Conservation (phyloP, 345 rosid species). For the Euphorbia pulcherrima region DNA sequence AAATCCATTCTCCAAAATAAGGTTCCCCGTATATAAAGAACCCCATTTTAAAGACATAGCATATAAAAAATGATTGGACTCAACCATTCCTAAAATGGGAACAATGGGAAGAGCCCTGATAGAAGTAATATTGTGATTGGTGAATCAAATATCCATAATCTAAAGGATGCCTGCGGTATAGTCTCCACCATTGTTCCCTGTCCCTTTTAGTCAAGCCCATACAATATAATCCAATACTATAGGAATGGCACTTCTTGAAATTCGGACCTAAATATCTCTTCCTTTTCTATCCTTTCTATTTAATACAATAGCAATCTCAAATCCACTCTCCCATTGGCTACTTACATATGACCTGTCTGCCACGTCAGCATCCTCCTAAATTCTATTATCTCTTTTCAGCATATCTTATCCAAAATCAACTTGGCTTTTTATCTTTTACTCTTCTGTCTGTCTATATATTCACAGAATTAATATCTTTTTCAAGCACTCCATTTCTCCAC, state of each 20-base stretch:
- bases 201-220: slow-evolving; percentile 32
- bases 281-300: neutral
- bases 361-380: slow-evolving; percentile 19
- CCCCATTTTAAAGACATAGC: too few relatives aligned
- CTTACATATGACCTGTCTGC: slow-evolving; percentile 43
- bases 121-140: neutral
- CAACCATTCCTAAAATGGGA: too few relatives aligned
- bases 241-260: slow-evolving; percentile 20
- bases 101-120: too few relatives aligned
- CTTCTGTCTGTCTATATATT: slow-evolving; percentile 5
- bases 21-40: too few relatives aligned
- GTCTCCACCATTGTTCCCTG: too few relatives aligned
- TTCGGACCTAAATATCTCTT: slow-evolving; percentile 34
- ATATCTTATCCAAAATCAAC: slow-evolving; percentile 25
- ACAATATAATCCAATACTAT: neutral
- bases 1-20: too few relatives aligned
- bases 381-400: slow-evolving; percentile 53
- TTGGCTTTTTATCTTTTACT: neutral
- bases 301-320: slow-evolving; percentile 48
- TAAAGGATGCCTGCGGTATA: too few relatives aligned
- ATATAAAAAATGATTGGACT: too few relatives aligned
- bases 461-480: slow-evolving; percentile 25
- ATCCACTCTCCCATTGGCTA: slow-evolving; percentile 49
- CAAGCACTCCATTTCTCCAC: neutral
- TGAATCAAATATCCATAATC: slow-evolving; percentile 7